phyloP scores from a whole-genome alignment of 768 basidiomycete genomes.

The Crepidotus variabilis region DNA sequence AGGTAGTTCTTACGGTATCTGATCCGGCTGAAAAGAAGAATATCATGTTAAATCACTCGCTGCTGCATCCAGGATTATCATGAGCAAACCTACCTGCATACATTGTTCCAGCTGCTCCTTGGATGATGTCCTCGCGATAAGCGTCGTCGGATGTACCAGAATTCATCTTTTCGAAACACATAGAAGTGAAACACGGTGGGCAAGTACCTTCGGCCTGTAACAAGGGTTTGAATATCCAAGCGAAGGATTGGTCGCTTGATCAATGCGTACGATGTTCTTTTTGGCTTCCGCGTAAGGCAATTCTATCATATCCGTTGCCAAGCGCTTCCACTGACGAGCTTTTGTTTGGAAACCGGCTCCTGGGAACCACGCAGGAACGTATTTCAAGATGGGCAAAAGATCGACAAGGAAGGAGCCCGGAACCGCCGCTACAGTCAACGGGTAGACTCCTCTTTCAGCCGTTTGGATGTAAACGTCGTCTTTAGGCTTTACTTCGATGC shows the following conservation, averaged over 20 bases:
- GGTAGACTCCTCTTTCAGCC: conserved; percentile 34
- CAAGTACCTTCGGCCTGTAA: conserved; percentile 15
- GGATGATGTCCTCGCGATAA: conserved; percentile 19
- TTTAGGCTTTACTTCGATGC: conserved; percentile 32
- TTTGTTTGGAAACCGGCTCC: conserved; percentile 56
- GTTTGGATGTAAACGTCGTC: conserved; percentile 42
- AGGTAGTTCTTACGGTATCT: conserved; percentile 13
- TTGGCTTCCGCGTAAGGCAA: conserved; percentile 29
- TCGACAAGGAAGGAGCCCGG: conserved; percentile 47
- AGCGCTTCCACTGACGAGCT: conserved; percentile 39
- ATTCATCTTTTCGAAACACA: conserved; percentile 19
- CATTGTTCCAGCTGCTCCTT: conserved; percentile 39
- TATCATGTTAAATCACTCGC: conserved; percentile 19
- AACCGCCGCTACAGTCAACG: conserved; percentile 29
- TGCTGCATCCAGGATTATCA: conserved; percentile 16
- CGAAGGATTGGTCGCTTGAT: neutral
- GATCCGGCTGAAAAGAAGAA: conserved; percentile 12
- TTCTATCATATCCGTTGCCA: conserved; percentile 31
- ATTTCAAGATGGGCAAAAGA: conserved; percentile 30
- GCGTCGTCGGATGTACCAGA: conserved; percentile 15
- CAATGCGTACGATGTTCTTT: conserved; percentile 21
- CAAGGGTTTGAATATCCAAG: neutral
- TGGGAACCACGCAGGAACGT: conserved; percentile 56
- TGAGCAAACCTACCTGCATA: conserved; percentile 21
- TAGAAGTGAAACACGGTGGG: conserved; percentile 20